Evolutionary conservation across 306 rosid genomes (phyloP), one percentile per base, ranked within the genome.

Genomic region (Lablab purpureus): DNA sequence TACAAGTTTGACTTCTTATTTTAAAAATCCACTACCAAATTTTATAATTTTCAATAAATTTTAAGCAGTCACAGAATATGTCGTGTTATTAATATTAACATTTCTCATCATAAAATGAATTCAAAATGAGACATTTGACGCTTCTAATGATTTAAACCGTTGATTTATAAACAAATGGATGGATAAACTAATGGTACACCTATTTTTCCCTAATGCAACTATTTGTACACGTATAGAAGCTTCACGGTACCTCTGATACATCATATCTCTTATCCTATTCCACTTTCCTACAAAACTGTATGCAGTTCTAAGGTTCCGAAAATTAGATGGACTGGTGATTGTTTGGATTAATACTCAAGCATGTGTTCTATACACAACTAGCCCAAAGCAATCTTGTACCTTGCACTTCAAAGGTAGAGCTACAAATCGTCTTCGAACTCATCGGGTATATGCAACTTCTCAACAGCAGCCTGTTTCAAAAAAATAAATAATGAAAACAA

Each of bases 381-480:
- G 52, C 86, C 87, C 74, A 84, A 81, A 87, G 90, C 85, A 82
- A 63, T 52, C 52, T 73, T 43, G 5, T 14, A 67, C 80, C 70
- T 66, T 23, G 77, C 80, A 76, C 56, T 68, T 80, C 79, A 37
- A 13, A 73, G 6, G 65, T 40, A 34, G 78, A 67, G 63, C 73
- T 88, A 92, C 87, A 87, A 84, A 84, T 73, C 77, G 85, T 92
- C 99, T 69, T 95, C 95, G 71, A 88, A 68, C 70, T 92, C 99
- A 68, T 95, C 99, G 0, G 98, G 99, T 69, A 92, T 88, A 62
- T 86, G 88, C 85, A 95, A 87, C 90, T 93, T 95, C 91, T 95
- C 99, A 15, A 95, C 85, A 56, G 95, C 94, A 79, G 97, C 96
- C 99, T 95, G 87, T 76, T 51, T 40, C 1, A 6, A 12, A 67